These are phyloP conservation scores for Neopestalotiopsis rosae DNA, from an alignment of 2,329 filamentous ascomycete genomes.

Conservation along the genomic window DNA sequence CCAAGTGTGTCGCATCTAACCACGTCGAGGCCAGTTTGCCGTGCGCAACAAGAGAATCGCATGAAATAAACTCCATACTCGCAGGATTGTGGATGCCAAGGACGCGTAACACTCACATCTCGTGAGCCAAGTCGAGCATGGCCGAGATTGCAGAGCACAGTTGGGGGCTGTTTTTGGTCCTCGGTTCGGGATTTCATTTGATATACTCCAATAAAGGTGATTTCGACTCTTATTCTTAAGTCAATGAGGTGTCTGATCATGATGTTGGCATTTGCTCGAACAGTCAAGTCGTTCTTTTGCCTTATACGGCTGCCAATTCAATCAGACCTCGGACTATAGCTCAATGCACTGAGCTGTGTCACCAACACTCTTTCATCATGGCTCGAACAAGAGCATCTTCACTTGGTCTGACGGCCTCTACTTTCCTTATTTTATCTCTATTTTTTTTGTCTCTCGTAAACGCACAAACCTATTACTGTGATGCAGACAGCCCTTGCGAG, in stretches of 20 bases:
- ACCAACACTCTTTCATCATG: constrained; percentile 6
- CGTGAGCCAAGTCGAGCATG: neutral
- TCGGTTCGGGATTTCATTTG: neutral
- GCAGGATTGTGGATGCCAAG: neutral
- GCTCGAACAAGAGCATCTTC: neutral
- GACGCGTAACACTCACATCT: neutral
- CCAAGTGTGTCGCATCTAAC: neutral
- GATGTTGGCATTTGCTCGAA: neutral
- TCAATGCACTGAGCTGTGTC: neutral
- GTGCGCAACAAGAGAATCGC: neutral
- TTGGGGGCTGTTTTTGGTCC: neutral
- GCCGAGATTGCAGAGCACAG: neutral
- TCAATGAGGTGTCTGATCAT: neutral
- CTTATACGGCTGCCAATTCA: neutral
- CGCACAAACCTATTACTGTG: constrained; percentile 9
- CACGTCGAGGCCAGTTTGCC: neutral
- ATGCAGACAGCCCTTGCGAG: neutral
- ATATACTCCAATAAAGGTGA: neutral
- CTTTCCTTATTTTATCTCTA: neutral
- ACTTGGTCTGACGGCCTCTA: neutral
- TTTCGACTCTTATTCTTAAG: neutral
- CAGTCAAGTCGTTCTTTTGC: neutral
- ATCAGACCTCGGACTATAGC: neutral
- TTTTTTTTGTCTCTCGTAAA: neutral
- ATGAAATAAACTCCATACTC: neutral